Conservation (phyloP, 306 rosid species). For the Lathyrus oleraceus region DNA sequence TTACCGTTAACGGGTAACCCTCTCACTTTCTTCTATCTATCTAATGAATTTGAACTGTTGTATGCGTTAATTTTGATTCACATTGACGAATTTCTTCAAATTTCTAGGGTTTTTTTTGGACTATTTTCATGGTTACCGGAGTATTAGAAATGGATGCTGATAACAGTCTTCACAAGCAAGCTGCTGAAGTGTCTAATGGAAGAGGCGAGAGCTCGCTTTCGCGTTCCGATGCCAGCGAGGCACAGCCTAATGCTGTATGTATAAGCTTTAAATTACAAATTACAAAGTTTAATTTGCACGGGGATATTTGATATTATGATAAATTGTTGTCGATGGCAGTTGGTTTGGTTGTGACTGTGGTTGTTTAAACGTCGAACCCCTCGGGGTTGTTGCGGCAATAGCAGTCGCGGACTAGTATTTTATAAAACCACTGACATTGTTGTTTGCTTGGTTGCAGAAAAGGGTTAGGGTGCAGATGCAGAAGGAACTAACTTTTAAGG, state of each 20-base stretch:
- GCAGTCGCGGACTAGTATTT: background rate
- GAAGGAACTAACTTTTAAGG: constrained; percentile 72
- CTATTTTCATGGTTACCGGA: constrained; percentile 37
- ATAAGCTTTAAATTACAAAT: too few species aligned
- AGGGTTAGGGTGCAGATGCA: constrained; percentile 48
- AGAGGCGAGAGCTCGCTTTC: constrained; percentile 33
- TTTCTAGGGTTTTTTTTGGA: constrained; percentile 41
- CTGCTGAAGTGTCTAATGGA: constrained; percentile 15
- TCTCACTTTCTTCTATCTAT: background rate
- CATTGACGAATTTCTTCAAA: constrained; percentile 40
- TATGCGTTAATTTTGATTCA: constrained; percentile 19
- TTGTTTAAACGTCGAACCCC: background rate
- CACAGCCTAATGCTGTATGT: constrained; percentile 37
- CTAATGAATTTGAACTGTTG: background rate
- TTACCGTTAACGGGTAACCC: constrained; percentile 1
- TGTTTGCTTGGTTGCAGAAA: constrained; percentile 45
- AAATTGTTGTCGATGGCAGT: background rate
- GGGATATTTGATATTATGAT: background rate
- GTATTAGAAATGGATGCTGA: constrained; percentile 48
- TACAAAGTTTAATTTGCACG: too few species aligned
- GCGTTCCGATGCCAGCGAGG: constrained; percentile 37
- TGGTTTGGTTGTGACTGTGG: background rate
- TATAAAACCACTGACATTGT: constrained; percentile 3
- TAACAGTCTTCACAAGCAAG: constrained; percentile 50
- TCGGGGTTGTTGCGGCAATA: background rate